Base-by-base conservation (phyloP, 2,329 filamentous ascomycete species). In the Rutstroemia sp. region DNA sequence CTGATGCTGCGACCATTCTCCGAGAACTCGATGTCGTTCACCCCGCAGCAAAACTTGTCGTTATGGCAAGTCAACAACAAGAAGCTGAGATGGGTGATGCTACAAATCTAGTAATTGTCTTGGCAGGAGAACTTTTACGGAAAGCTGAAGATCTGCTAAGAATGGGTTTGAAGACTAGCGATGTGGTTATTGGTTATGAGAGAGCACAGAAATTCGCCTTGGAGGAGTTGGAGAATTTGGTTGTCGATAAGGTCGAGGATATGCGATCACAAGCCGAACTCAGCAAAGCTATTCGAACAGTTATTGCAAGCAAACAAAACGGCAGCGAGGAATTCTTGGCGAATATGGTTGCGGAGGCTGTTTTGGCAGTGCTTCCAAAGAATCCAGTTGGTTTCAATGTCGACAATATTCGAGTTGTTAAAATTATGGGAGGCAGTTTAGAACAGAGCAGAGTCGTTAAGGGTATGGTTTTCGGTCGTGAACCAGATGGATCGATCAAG, bases 21-120 rank as follows among this genome's bases (percentile, higher is more conserved):
- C 87, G 91, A 70, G 95, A 99, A 77, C 85, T 99, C 73, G 94
- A 99, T 70, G 94, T 99, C 61, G 92, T 99, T 56, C 94, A 99
- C 77, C 94, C 95, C 61, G 94, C 94, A 57, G 95, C 94, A 52
- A 99, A 99, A 78, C 80, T 99, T 63, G 79, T 99, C 54, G 94
- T 99, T 67, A 99, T 99, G 95, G 92, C 94, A 60, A 92, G 88
- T 73, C 94, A 99, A 75, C 94, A 99, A 77, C 95, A 99, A 76
- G 95, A 99, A 74, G 85, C 92, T 44, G 94, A 99, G 82, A 96
- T 99, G 90, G 94, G 94, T 58, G 95, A 99, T 75, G 94, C 90
- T 56, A 99, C 94, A 58, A 99, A 99, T 75, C 76, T 99, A 72
- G 94, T 99, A 67, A 97, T 99, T 69, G 81, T 99, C 54, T 79